phyloP scores from a whole-genome alignment of 2,329 filamentous ascomycete genomes.

The Plectosphaerella cucumerina region DNA sequence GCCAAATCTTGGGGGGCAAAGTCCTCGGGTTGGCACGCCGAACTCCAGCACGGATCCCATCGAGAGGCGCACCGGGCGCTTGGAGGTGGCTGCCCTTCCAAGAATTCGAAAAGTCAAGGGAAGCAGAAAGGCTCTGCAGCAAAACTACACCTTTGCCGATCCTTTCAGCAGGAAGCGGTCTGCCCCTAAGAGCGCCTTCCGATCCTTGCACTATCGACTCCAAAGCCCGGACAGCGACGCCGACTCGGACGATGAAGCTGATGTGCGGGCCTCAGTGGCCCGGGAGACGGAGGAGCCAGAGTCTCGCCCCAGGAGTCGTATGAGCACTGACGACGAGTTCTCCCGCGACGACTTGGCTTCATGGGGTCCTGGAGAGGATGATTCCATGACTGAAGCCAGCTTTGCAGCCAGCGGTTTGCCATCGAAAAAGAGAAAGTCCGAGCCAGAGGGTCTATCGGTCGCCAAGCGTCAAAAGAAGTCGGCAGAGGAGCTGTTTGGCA shows the following conservation, averaged over 20 bases:
- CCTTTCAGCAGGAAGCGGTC: constrained; percentile 62
- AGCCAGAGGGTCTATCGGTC: constrained; percentile 62
- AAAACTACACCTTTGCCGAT: constrained; percentile 62
- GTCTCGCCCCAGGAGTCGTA: constrained; percentile 73
- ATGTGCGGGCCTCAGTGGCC: constrained; percentile 54
- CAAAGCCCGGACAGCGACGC: constrained; percentile 71
- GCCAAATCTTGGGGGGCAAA: constrained; percentile 51
- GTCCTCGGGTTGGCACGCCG: constrained; percentile 60
- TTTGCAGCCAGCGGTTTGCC: constrained; percentile 52
- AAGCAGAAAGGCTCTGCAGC: constrained; percentile 45
- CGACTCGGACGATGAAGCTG: constrained; percentile 82
- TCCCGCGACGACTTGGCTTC: constrained; percentile 44
- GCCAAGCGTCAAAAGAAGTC: constrained; percentile 78
- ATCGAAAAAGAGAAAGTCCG: constrained; percentile 70
- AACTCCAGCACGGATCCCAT: constrained; percentile 58
- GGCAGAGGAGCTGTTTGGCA: constrained; percentile 73
- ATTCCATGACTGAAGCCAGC: constrained; percentile 69
- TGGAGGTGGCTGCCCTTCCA: constrained; percentile 63
- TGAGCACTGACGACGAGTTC: constrained; percentile 51
- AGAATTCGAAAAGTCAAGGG: constrained; percentile 69
- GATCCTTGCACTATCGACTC: constrained; percentile 77
- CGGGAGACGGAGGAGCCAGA: constrained; percentile 83
- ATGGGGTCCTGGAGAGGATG: constrained; percentile 52
- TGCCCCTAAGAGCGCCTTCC: constrained; percentile 57
- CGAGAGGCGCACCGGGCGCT: constrained; percentile 53